Evolutionary conservation across 495 filamentous ascomycete genomes (phyloP), one percentile per base, ranked within the genome.

Genomic region (Hypoxylon perforatum): DNA sequence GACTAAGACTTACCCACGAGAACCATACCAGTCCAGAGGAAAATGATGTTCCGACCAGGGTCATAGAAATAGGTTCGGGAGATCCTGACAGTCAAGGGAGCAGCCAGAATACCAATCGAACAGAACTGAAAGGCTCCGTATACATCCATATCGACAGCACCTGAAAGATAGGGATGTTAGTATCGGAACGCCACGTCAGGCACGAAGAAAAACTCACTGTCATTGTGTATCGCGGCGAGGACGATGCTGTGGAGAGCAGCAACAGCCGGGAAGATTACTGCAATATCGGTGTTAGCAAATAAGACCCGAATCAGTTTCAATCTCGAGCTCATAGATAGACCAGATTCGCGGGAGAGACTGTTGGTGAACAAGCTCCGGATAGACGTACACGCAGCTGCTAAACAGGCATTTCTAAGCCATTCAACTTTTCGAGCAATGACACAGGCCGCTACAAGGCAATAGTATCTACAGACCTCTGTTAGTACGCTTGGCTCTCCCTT

Each of bases 121-220:
- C 87, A 89, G 5, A 87, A 69, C 62, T 89, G 86, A 47, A 89
- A 87, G 17, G 86, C 84, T 1, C 87, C 87, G 25, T 85, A 89
- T 4, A 89, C 75, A 67, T 89, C 87, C 86, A 89, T 85, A 65
- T 89, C 87, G 17, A 88, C 78, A 36, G 84, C 86, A 25, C 75
- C 85, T 87, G 50, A 35, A 23, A 30, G 25, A 30, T n/a, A 14
- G 14, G 33, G 14, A 4, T 48, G 63, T 73, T n/a, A 68, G 67
- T 44, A 18, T 14, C 15, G 18, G 25, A 65, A 6, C 25, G 52
- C 19, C 39, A 18, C 18, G 25, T 36, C 18, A n/a, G 12, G 18
- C 7, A 11, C 41, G 8, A 61, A 38, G 33, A 23, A 30, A 12
- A 35, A 74, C 83, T 74, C 61, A 87, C 86, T 76, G 35, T 82